Base-by-base conservation (phyloP, 208 protist species). In the Leishmania tropica region DNA sequence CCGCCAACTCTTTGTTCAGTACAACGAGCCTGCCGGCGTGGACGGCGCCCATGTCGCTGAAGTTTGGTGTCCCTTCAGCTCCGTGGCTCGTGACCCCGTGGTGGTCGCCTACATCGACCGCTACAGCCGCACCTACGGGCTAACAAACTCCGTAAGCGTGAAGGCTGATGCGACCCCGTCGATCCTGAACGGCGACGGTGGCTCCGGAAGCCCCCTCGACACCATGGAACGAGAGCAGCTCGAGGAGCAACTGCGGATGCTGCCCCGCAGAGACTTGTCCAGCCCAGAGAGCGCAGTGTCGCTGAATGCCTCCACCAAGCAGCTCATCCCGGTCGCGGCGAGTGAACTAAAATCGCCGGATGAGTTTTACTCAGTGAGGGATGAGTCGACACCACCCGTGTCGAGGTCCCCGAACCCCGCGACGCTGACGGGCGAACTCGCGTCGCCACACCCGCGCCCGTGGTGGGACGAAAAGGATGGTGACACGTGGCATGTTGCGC, bases 161-260 rank as follows among this genome's bases (percentile, higher is more conserved):
- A 80, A 64, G 35, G 75, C 45, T 11, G 76, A 31, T 37, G 51
- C 37, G 73, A 74, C 73, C 45, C 56, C 56, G 40, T 81, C 76
- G 54, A 83, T 72, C 24, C 70, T 82, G 75, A 28, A 70, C 53
- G 68, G 48, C 80, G 64, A 65, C 47, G 31, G n/a, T 3, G 48
- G 8, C 68, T 28, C 28, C 24, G 78, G 62, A 10, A 74, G 73
- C 54, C 83, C 77, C 8, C 81, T 95, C 37, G 88, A 93, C 35
- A 80, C 76, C 40, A 65, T 72, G 56, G 92, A 95, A 81, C 85
- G 92, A 15, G 79, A 92, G 31, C 89, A 93, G 75, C 75, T 95
- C 11, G 86, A 92, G 76, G 73, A 75, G 58, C 70, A 93, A 83
- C 84, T 95, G 24, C 83, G 81, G 1, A 51, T 86, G 74, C 83